Evolutionary conservation across 371 early-diverging fungal genomes (phyloP).

Genomic region (Zopfochytrium polystomum): DNA sequence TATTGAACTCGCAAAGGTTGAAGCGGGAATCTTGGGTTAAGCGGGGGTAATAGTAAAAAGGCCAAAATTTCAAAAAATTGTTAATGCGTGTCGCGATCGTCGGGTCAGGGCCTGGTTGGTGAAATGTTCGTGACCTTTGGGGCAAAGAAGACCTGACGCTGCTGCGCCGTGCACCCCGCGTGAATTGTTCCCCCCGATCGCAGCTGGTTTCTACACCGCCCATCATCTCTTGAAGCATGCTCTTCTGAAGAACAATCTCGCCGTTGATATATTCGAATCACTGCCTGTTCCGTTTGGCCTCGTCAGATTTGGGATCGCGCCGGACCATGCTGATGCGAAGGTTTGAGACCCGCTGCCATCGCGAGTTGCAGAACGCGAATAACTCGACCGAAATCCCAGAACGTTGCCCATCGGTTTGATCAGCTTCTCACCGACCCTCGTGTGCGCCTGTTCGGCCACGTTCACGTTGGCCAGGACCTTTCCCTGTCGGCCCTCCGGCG

Average conservation of each 20-base stretch:
- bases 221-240: slow-evolving; percentile 63
- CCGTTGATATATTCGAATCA: slow-evolving; percentile 82
- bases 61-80: too few species aligned
- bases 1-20: slow-evolving; percentile 22
- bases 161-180: too few species aligned
- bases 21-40: slow-evolving; percentile 19
- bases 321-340: slow-evolving; percentile 97
- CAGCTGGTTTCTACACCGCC: slow-evolving; percentile 91
- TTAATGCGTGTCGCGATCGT: too few species aligned
- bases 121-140: too few species aligned
- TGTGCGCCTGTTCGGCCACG: slow-evolving; percentile 64
- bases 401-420: slow-evolving; percentile 82
- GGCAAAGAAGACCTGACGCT: too few species aligned
- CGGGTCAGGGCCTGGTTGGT: too few species aligned
- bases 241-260: slow-evolving; percentile 43
- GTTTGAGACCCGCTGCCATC: slow-evolving; percentile 33
- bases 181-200: too few species aligned
- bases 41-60: too few species aligned
- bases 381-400: slow-evolving; percentile 22
- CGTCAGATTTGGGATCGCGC: slow-evolving; percentile 96
- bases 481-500: slow-evolving; percentile 45
- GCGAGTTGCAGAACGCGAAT: not conserved
- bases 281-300: slow-evolving; percentile 86
- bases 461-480: slow-evolving; percentile 31
- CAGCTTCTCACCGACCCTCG: slow-evolving; percentile 64